Percentiles rank a stretch among this genome's conserved stretches.
Conservation (phyloP, 371 early-diverging fungal species). For the Smittium mucronatum region DNA sequence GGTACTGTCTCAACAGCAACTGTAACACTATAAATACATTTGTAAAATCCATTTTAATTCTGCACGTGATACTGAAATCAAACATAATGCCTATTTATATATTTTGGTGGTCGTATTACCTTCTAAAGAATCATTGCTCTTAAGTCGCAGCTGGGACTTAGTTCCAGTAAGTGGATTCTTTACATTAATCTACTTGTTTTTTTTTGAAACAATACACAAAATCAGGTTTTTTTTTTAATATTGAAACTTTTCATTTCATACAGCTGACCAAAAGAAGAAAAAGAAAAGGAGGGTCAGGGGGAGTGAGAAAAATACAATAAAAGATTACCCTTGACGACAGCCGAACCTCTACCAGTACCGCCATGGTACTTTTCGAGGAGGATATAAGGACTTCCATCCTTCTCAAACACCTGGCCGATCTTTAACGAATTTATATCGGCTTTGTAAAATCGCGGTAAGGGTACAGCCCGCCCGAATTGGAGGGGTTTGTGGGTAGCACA, state of each 20-base stretch:
- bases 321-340: slow-evolving; percentile 22
- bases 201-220: too few relatives aligned
- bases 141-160: slow-evolving; percentile 22
- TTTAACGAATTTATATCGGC: slow-evolving; percentile 20
- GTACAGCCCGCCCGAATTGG: too few relatives aligned
- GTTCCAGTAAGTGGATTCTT: slow-evolving; percentile 29
- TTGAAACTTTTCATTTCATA: neutral
- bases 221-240: too few relatives aligned
- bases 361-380: slow-evolving; percentile 28
- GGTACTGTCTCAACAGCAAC: slow-evolving; percentile 46
- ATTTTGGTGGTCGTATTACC: too few relatives aligned
- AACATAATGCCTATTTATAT: too few relatives aligned
- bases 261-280: neutral
- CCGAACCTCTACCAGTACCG: slow-evolving; percentile 31
- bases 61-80: neutral
- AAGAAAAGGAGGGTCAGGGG: neutral
- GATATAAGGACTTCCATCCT: slow-evolving; percentile 25
- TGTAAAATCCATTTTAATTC: neutral
- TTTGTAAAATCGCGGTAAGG: slow-evolving; percentile 12
- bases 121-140: slow-evolving; percentile 24
- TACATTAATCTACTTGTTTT: slow-evolving; percentile 13
- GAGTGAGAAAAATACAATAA: neutral
- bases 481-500: too few relatives aligned
- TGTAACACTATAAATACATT: slow-evolving; percentile 30
- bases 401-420: slow-evolving; percentile 28